Evolutionary conservation across 139 green algal genomes (phyloP).

Genomic region (Chlorokybus atmophyticus): DNA sequence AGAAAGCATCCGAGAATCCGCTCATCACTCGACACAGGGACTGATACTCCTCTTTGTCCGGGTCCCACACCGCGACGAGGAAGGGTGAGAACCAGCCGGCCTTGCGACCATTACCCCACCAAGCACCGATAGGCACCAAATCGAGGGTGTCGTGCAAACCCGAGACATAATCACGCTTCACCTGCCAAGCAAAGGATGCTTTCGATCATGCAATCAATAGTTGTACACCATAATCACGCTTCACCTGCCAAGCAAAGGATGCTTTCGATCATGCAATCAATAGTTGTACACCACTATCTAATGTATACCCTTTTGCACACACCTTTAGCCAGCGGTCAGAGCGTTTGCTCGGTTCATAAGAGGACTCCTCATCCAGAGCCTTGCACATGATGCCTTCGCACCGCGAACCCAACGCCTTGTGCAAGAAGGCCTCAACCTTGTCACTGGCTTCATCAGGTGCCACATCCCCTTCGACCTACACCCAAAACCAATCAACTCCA

Average conservation of each 20-base stretch:
- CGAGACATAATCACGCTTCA: slow-evolving; percentile 7
- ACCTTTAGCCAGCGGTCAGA: slow-evolving; percentile 19
- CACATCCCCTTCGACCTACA: slow-evolving; percentile 1
- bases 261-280: slow-evolving; percentile 41
- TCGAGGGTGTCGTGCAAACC: slow-evolving; percentile 72
- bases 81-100: slow-evolving; percentile 46
- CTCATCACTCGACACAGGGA: slow-evolving; percentile 49
- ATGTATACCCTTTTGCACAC: no score
- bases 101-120: slow-evolving; percentile 65
- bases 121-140: slow-evolving; percentile 82
- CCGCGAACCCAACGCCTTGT: not conserved
- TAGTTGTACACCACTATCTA: no score
- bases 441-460: not conserved
- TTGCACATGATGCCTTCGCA: slow-evolving; percentile 26
- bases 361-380: slow-evolving; percentile 6
- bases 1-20: slow-evolving; percentile 66
- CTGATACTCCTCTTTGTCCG: slow-evolving; percentile 51
- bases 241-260: slow-evolving; percentile 47
- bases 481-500: no score
- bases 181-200: slow-evolving; percentile 56
- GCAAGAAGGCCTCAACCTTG: not conserved
- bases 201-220: slow-evolving; percentile 32
- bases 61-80: slow-evolving; percentile 71
- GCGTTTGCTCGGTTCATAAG: slow-evolving; percentile 10
- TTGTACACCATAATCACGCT: not conserved